Evolutionary conservation across 371 early-diverging fungal genomes (phyloP).

Genomic region (Mortierella sp.): DNA sequence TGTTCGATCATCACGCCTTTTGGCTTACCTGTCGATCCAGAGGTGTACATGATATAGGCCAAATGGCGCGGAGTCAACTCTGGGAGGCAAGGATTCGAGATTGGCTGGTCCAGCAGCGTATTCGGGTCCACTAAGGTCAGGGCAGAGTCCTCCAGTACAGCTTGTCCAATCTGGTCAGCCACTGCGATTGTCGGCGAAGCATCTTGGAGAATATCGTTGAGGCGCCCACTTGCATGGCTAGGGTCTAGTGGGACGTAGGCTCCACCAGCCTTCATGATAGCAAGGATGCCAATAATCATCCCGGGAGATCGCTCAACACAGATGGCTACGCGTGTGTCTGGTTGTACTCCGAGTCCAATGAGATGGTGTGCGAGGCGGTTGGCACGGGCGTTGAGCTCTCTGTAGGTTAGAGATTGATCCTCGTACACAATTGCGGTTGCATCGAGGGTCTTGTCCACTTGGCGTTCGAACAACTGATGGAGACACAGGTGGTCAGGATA

Average conservation of each 20-base stretch:
- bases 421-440: slow-evolving; percentile 17
- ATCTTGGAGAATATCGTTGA: not conserved
- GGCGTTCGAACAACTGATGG: slow-evolving; percentile 18
- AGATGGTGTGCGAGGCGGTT: slow-evolving; percentile 10
- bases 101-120: not conserved
- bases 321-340: slow-evolving; percentile 9
- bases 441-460: not conserved
- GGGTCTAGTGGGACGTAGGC: slow-evolving; percentile 20
- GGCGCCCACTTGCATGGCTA: not conserved
- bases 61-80: slow-evolving; percentile 7
- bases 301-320: slow-evolving; percentile 8
- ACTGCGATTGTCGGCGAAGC: no score
- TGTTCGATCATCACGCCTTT: slow-evolving; percentile 25
- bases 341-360: slow-evolving; percentile 9
- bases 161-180: no score
- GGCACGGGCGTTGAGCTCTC: slow-evolving; percentile 5
- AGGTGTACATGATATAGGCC: slow-evolving; percentile 18
- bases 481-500: not conserved
- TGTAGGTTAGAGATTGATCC: slow-evolving; percentile 10
- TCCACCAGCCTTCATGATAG: slow-evolving; percentile 15
- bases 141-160: no score
- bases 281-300: slow-evolving; percentile 3
- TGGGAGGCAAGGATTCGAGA: not conserved
- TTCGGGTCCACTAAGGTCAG: not conserved
- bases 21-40: slow-evolving; percentile 17